Evolutionary conservation across 345 rosid genomes (phyloP).

Genomic region (Citropsis articulata): DNA sequence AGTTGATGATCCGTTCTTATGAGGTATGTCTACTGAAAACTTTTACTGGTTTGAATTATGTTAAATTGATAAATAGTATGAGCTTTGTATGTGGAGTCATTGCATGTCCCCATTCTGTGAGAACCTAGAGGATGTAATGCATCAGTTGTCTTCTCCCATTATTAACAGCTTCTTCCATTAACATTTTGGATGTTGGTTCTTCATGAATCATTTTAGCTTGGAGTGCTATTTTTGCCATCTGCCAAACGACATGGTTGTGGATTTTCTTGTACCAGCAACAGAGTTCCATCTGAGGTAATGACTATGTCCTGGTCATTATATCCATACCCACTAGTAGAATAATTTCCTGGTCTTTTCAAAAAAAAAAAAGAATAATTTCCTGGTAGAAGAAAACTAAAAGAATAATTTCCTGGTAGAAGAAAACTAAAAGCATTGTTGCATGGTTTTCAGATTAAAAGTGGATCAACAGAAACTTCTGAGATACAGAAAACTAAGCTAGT

Average conservation of each 20-base stretch:
- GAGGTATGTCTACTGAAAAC: conserved; percentile 48
- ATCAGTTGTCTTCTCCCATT: neutral
- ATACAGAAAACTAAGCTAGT: conserved; percentile 44
- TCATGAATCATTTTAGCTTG: conserved; percentile 45
- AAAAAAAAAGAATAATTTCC: too few species aligned
- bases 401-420: neutral
- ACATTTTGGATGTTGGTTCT: neutral
- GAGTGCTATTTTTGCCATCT: conserved; percentile 74
- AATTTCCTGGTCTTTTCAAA: neutral
- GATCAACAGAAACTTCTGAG: conserved; percentile 18
- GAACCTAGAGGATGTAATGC: neutral
- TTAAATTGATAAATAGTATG: neutral
- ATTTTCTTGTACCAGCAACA: conserved; percentile 61
- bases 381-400: neutral
- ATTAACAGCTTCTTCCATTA: neutral
- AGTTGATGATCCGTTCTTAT: conserved; percentile 92
- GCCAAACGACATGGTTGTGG: conserved; percentile 22
- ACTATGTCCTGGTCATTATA: neutral
- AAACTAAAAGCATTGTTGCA: neutral
- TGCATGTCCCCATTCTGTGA: conserved; percentile 1
- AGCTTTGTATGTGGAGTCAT: neutral
- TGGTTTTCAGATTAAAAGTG: conserved; percentile 24
- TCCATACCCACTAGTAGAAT: neutral
- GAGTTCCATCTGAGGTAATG: conserved; percentile 34
- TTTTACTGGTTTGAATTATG: neutral